Conservation (phyloP, 768 basidiomycete genomes). For the Candolleomyces efflorescens region DNA sequence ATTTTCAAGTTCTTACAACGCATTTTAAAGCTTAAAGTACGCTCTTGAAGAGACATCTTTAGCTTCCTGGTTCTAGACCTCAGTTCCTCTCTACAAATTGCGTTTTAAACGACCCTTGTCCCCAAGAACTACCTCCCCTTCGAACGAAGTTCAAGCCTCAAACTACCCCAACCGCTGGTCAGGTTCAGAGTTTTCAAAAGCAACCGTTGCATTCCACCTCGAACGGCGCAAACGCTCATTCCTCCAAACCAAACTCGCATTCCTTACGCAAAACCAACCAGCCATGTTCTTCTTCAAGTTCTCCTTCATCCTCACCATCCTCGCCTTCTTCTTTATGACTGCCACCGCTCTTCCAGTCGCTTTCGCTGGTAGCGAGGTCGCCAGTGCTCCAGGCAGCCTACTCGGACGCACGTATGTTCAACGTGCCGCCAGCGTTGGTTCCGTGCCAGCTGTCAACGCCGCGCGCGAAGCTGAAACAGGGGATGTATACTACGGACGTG, state of each 20-base stretch:
- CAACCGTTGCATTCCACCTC: background rate
- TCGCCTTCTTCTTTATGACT: slow-evolving; percentile 1
- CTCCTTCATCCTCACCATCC: slow-evolving; percentile 2
- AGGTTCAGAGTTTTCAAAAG: background rate
- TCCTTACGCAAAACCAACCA: background rate
- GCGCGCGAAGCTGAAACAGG: background rate
- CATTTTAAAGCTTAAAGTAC: background rate
- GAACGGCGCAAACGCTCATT: background rate
- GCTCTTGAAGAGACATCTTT: background rate
- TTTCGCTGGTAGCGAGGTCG: background rate
- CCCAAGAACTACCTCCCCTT: background rate
- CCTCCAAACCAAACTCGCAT: background rate
- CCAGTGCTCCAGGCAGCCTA: background rate
- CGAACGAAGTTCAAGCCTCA: background rate
- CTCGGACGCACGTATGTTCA: background rate
- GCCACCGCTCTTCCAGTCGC: background rate
- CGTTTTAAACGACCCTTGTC: background rate
- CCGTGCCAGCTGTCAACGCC: background rate
- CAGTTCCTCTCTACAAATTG: background rate
- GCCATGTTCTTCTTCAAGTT: slow-evolving; percentile 4
- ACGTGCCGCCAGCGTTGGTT: background rate
- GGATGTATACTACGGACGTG: background rate
- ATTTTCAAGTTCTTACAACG: background rate
- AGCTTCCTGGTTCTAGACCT: background rate
- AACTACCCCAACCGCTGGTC: background rate